Evolutionary conservation across 495 filamentous ascomycete species (phyloP).

Genomic region (Aspergillus affinis): DNA sequence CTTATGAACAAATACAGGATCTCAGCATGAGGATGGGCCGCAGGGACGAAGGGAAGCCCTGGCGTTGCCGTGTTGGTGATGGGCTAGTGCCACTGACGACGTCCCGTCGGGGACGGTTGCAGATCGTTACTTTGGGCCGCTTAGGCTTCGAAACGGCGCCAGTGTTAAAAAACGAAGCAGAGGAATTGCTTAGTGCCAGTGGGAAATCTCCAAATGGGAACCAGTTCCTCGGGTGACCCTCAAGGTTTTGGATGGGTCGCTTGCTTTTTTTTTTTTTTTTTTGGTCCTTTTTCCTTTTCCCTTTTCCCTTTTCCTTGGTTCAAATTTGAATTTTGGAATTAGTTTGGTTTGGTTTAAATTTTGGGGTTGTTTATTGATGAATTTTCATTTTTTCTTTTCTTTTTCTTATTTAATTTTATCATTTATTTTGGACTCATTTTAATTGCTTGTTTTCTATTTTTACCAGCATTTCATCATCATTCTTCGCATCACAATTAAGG

Average conservation of each 20-base stretch:
- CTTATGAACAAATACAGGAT: constrained; percentile 62
- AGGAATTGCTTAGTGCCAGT: constrained; percentile 27
- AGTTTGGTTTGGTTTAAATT: constrained; percentile 16
- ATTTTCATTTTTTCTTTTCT: constrained; percentile 12
- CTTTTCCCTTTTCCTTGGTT: constrained; percentile 9
- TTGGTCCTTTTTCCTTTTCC: constrained; percentile 21
- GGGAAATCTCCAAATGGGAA: constrained; percentile 34
- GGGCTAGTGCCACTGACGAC: constrained; percentile 50
- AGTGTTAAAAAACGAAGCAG: constrained; percentile 21
- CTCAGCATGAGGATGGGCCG: constrained; percentile 28
- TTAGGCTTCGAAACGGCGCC: constrained; percentile 30
- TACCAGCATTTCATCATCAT: constrained; percentile 8
- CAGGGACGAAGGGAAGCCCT: constrained; percentile 33
- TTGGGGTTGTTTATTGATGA: constrained; percentile 9
- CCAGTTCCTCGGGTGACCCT: constrained; percentile 42
- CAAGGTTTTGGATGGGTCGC: constrained; percentile 25
- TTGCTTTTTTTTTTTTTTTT: constrained; percentile 14
- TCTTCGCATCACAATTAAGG: constrained; percentile 5
- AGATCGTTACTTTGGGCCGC: constrained; percentile 40
- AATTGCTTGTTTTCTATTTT: constrained; percentile 24
- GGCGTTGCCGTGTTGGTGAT: constrained; percentile 32
- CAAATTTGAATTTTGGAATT: constrained; percentile 5
- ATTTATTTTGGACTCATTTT: constrained; percentile 13
- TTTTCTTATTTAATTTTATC: constrained; percentile 9
- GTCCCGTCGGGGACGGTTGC: constrained; percentile 46